Evolutionary conservation across 495 filamentous ascomycete genomes (phyloP).

Genomic region (Trichoderma parareesei): DNA sequence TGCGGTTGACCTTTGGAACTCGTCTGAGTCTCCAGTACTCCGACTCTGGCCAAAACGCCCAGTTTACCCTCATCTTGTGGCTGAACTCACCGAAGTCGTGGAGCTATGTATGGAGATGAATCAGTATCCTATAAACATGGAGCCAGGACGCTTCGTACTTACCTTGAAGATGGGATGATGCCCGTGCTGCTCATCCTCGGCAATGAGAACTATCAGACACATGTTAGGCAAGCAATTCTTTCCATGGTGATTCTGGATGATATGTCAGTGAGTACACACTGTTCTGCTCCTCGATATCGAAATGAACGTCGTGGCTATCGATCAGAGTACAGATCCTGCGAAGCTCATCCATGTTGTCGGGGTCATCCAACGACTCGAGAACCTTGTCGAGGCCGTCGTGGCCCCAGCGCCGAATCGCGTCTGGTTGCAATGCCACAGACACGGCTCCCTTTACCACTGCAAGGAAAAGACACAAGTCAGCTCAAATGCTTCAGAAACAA

Average conservation of each 20-base stretch:
- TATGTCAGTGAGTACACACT: conserved; percentile 3
- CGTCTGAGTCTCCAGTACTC: neutral
- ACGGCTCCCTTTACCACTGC: conserved; percentile 3
- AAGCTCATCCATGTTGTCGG: neutral
- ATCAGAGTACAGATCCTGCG: neutral
- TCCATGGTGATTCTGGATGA: too few species aligned
- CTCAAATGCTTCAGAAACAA: too few species aligned
- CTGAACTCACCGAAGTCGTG: conserved; percentile 7
- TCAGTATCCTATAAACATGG: neutral
- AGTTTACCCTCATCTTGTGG: conserved; percentile 2
- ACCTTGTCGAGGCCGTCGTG: neutral
- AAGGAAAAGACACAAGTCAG: too few species aligned
- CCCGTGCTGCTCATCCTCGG: neutral
- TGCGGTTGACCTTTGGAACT: neutral
- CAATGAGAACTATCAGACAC: neutral
- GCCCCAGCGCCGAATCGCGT: neutral
- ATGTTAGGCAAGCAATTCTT: too few species aligned
- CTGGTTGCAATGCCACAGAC: neutral
- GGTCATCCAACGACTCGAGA: neutral
- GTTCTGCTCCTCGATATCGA: conserved; percentile 9
- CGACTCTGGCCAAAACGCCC: neutral
- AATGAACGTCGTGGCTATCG: conserved; percentile 8
- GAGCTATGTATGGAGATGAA: neutral
- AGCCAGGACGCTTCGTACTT: neutral
- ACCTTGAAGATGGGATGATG: conserved; percentile 5